Percentiles rank a stretch among this genome's conserved stretches.
These are phyloP conservation scores for Hypoxylon sp. DNA, from an alignment of 2,329 filamentous ascomycete species.

Conservation along the genomic window DNA sequence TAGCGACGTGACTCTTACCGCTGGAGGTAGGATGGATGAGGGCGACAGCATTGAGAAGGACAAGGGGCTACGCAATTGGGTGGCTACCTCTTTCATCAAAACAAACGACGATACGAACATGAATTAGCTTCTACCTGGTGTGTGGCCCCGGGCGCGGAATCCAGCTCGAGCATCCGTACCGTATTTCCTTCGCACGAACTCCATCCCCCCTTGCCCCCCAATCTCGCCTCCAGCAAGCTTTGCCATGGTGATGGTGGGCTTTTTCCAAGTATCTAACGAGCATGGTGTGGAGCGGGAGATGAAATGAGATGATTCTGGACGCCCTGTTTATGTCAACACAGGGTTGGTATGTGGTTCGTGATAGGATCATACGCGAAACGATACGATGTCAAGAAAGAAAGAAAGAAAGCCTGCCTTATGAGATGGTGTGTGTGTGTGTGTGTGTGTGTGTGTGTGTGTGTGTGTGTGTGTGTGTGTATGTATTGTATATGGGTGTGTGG, in stretches of 20 bases:
- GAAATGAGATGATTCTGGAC: slow-evolving; percentile 6
- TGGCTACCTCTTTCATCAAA: too few relatives aligned
- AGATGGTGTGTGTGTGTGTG: slow-evolving; percentile 17
- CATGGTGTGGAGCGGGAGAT: slow-evolving; percentile 27
- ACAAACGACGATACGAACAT: too few relatives aligned
- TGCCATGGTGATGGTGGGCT: slow-evolving; percentile 5
- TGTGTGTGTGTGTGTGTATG: neutral
- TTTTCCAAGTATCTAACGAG: slow-evolving; percentile 1
- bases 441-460: slow-evolving; percentile 1
- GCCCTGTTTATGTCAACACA: slow-evolving; percentile 7
- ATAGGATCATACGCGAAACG: slow-evolving; percentile 11
- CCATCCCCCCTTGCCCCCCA: neutral
- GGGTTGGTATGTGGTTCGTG: slow-evolving; percentile 21
- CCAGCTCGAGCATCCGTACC: slow-evolving; percentile 26
- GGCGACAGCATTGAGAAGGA: too few relatives aligned
- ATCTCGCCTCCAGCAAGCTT: too few relatives aligned
- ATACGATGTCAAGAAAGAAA: slow-evolving; percentile 9
- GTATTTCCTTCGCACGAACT: slow-evolving; percentile 1
- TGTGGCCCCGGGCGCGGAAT: slow-evolving; percentile 18
- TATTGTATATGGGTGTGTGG: slow-evolving; percentile 39
- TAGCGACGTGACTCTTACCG: slow-evolving; percentile 40
- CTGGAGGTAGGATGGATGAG: too few relatives aligned
- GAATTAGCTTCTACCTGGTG: too few relatives aligned
- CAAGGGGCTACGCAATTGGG: too few relatives aligned
- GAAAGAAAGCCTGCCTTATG: slow-evolving; percentile 10